Base-by-base conservation (phyloP, 257 asterid species). In the Salvia miltiorrhiza region DNA sequence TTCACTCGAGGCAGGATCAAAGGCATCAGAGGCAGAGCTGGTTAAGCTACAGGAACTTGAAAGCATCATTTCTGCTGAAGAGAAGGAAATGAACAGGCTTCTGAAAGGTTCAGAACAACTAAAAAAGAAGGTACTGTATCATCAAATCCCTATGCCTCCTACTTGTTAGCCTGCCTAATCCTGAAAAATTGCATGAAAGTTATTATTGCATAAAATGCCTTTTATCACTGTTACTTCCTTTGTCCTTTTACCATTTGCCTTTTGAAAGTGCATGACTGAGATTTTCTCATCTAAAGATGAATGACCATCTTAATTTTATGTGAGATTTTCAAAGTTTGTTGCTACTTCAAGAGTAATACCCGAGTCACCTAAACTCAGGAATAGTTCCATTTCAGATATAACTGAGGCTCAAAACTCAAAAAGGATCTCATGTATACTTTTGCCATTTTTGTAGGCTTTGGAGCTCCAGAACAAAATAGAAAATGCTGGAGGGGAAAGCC, bases 401-500 rank as follows among this genome's bases (percentile, higher is more conserved):
- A 28, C 69, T 39, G 60, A 30, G 58, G 11, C 44, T 12, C 43
- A 14, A 60, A 20, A 14, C 1, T 58, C 14, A 33, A 19, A 41
- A 11, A 10, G 53, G 50, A 16, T 48, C 72, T 69, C 48, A 47
- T 71, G 56, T 45, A 24, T 37, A 20, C 47, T 39, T 30, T 32
- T 55, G 49, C 21, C 65, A 23, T 68, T 78, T 66, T 71, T 73
- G 65, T 74, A 94, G 97, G 97, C 93, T 52, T 62, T 68, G 64
- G 92, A 85, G 80, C 97, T 94, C 76, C 99, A 94, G 84, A 85
- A 73, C 32, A 91, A 86, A 79, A 86, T 94, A 14, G 99, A 94
- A 84, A 91, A 89, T 82, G 99, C 97, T 35, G 99, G 99, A 37
- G 99, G 99, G 16, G 97, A 86, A 73, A 85, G 74, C 47, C 63